Percentiles rank a stretch among this genome's conserved stretches.
Evolutionary conservation across 345 rosid genomes (phyloP).

Genomic region (Triadica sebifera): DNA sequence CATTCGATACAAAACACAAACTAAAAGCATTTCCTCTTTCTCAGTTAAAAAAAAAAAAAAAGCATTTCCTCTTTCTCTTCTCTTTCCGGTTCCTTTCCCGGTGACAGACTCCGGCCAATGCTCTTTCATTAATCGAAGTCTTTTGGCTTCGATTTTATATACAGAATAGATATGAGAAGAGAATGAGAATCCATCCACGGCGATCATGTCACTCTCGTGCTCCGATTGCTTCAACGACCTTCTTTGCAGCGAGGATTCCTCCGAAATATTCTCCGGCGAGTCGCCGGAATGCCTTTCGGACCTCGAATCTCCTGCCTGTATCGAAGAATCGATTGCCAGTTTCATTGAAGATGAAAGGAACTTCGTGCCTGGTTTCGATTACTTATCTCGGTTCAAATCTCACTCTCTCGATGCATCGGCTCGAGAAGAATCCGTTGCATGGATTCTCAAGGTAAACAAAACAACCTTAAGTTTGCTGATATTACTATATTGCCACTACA

Average conservation of each 20-base stretch:
- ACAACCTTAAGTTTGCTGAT: neutral
- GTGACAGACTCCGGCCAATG: constrained; percentile 1
- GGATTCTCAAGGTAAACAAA: constrained; percentile 82
- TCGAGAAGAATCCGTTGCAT: constrained; percentile 83
- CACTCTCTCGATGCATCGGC: constrained; percentile 77
- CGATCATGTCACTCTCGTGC: constrained; percentile 53
- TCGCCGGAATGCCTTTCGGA: constrained; percentile 68
- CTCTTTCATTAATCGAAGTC: constrained; percentile 8
- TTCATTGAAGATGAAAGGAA: constrained; percentile 66
- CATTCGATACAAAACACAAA: constrained; percentile 4
- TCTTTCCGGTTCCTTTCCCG: neutral
- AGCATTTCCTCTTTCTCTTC: no score
- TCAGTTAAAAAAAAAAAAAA: no score
- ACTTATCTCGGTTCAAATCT: constrained; percentile 64
- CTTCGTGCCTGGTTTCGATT: constrained; percentile 89
- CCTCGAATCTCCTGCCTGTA: constrained; percentile 41
- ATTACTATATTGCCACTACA: constrained; percentile 27
- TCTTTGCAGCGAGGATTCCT: constrained; percentile 70
- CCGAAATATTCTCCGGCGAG: constrained; percentile 59
- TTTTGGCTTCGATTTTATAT: neutral
- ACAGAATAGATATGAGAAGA: constrained; percentile 30
- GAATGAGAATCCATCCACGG: constrained; percentile 34
- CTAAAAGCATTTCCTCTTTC: constrained; percentile 14
- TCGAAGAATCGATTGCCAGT: constrained; percentile 63
- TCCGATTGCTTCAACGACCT: constrained; percentile 65